A percentile compares a stretch with the other conserved stretches of the same genome.
These are phyloP conservation scores for Stephania yunnanensis DNA, from an alignment of 164 flowering plant genomes.

Conservation along the genomic window DNA sequence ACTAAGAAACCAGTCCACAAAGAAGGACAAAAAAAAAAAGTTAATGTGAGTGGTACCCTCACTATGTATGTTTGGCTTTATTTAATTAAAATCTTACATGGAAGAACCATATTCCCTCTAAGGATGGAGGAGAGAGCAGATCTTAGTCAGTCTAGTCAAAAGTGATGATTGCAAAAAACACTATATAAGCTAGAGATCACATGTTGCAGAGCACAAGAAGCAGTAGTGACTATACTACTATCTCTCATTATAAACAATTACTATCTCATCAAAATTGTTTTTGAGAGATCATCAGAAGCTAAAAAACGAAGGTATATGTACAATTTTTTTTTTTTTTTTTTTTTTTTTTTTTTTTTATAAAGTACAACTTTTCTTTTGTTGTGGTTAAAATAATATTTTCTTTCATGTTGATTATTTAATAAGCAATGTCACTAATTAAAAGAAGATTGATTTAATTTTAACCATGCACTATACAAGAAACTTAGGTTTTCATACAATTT, in stretches of 20 bases:
- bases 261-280: neutral
- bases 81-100: neutral
- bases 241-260: neutral
- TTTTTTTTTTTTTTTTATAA: too few relatives aligned
- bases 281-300: neutral
- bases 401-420: too few relatives aligned
- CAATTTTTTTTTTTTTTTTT: too few relatives aligned
- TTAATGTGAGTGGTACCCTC: neutral
- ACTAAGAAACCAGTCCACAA: neutral
- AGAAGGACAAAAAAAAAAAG: neutral
- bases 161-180: neutral
- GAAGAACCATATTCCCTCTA: neutral
- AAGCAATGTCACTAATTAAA: too few relatives aligned
- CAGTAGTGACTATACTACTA: neutral
- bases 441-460: too few relatives aligned
- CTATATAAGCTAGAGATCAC: neutral
- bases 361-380: too few relatives aligned
- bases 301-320: neutral
- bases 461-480: too few relatives aligned
- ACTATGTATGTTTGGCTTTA: neutral
- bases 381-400: too few relatives aligned
- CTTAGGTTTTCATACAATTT: too few relatives aligned
- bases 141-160: neutral
- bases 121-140: slow-evolving; percentile 3
- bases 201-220: neutral